Evolutionary conservation across 2,329 filamentous ascomycete genomes (phyloP).

Genomic region (Lecanicillium sp.): DNA sequence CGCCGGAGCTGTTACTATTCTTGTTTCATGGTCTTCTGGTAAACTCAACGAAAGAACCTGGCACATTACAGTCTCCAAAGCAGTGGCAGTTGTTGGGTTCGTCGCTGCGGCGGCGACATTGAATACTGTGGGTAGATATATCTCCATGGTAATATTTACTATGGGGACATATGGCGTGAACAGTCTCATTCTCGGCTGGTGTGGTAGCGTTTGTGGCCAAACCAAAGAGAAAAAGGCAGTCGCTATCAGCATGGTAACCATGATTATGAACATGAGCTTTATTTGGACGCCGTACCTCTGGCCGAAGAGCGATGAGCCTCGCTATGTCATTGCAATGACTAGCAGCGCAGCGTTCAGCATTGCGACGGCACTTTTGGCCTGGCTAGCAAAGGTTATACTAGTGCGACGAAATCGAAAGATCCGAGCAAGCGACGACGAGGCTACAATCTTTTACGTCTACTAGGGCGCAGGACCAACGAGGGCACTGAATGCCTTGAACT

Average conservation of each 20-base stretch:
- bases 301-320: constrained; percentile 27
- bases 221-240: constrained; percentile 35
- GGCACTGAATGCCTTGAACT: too few relatives aligned
- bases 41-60: constrained; percentile 33
- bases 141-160: constrained; percentile 22
- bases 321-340: constrained; percentile 30
- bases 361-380: constrained; percentile 25
- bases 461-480: too few relatives aligned
- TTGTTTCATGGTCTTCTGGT: constrained; percentile 23
- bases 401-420: constrained; percentile 25
- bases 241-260: constrained; percentile 25
- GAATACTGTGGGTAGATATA: constrained; percentile 19
- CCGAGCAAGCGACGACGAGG: constrained; percentile 16
- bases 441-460: constrained; percentile 17
- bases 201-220: constrained; percentile 29
- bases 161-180: constrained; percentile 26
- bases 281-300: constrained; percentile 35
- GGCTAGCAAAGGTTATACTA: constrained; percentile 27
- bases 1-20: constrained; percentile 18
- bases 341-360: constrained; percentile 4
- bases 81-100: constrained; percentile 30
- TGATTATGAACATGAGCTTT: constrained; percentile 20
- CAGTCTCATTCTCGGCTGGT: constrained; percentile 27
- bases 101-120: constrained; percentile 17
- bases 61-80: constrained; percentile 32